Evolutionary conservation across 495 filamentous ascomycete genomes (phyloP), one percentile per base, ranked within the genome.

Genomic region (Aspergillus egyptiacus): DNA sequence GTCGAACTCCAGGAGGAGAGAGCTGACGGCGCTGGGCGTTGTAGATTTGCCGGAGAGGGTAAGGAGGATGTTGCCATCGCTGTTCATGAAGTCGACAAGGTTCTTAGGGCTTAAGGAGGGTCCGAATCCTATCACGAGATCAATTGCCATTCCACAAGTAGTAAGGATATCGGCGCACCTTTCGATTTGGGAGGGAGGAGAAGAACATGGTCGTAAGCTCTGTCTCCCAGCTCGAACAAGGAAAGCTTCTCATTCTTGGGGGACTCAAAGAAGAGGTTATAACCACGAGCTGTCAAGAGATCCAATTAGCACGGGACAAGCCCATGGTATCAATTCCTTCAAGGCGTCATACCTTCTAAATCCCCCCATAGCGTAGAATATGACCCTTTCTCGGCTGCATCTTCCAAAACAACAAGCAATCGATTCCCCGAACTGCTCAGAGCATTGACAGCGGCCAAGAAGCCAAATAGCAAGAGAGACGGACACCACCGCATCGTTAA

Each of bases 71-170:
- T 97, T 98, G 65, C 94, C 94, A 34, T 91, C 77, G 19, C 83
- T 80, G 69, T 93, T 90, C 67, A 94, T 70, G 74, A 96, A 98
- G 52, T 97, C 81, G 60, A 96, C 80, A 54, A 98, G 80, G 58
- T 84, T 72, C 57, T 88, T 86, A 31, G 91, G 86, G 24, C 88
- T 93, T 54, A 98, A 72, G 42, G 84, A 76, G 50, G 93, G 93
- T 25, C 93, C 93, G 46, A 95, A 83, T 33, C 88, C 88, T 93
- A 56, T 28, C 18, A 48, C 18, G 45, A 8, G 34, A 59, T 71
- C 58, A 72, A 67, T 66, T 57, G 56, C 28, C 15, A 40, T 11
- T 6, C 7, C 18, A 41, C 20, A 8, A 18, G 14, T 8, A 7
- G 6, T 10, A 13, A 39, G 19, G 3, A 8, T 10, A 8, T 22